Percentiles rank a stretch among this genome's conserved stretches.
These are phyloP conservation scores for Trichoderma lentiforme DNA, from an alignment of 2,329 filamentous ascomycete species.

Conservation along the genomic window DNA sequence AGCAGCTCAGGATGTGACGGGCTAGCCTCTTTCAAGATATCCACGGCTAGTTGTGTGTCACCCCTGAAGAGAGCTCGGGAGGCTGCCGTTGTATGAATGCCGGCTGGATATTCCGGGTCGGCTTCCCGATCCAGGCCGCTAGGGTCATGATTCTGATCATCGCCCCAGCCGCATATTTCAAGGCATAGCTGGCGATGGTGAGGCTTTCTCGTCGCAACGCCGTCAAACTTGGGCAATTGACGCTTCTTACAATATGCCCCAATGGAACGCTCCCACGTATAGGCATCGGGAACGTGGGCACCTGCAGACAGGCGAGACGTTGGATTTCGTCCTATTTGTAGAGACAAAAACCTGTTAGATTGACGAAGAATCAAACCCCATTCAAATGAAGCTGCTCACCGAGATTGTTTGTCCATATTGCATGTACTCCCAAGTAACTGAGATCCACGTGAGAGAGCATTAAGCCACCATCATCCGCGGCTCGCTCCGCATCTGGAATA, in stretches of 20 bases:
- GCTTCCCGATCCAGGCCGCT: slow-evolving; percentile 43
- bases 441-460: slow-evolving; percentile 64
- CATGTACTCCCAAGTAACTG: slow-evolving; percentile 70
- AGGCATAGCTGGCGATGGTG: slow-evolving; percentile 73
- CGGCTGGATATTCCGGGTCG: slow-evolving; percentile 48
- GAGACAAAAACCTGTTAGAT: background rate
- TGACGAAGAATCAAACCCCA: background rate
- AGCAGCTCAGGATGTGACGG: slow-evolving; percentile 60
- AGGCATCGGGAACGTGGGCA: slow-evolving; percentile 44
- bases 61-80: slow-evolving; percentile 74
- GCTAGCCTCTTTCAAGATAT: slow-evolving; percentile 66
- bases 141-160: slow-evolving; percentile 45
- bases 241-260: slow-evolving; percentile 61
- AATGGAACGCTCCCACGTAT: slow-evolving; percentile 60
- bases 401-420: slow-evolving; percentile 68
- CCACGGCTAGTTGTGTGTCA: slow-evolving; percentile 63
- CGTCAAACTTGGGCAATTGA: slow-evolving; percentile 60
- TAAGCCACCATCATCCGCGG: slow-evolving; percentile 68
- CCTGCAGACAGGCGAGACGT: slow-evolving; percentile 46
- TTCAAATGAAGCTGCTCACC: slow-evolving; percentile 41
- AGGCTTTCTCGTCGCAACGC: slow-evolving; percentile 60
- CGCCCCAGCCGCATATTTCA: slow-evolving; percentile 71
- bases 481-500: slow-evolving; percentile 56
- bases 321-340: slow-evolving; percentile 45
- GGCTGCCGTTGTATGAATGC: slow-evolving; percentile 68